Evolutionary conservation across 179 eudicot species (phyloP).

Genomic region (Heliamphora ciliata): DNA sequence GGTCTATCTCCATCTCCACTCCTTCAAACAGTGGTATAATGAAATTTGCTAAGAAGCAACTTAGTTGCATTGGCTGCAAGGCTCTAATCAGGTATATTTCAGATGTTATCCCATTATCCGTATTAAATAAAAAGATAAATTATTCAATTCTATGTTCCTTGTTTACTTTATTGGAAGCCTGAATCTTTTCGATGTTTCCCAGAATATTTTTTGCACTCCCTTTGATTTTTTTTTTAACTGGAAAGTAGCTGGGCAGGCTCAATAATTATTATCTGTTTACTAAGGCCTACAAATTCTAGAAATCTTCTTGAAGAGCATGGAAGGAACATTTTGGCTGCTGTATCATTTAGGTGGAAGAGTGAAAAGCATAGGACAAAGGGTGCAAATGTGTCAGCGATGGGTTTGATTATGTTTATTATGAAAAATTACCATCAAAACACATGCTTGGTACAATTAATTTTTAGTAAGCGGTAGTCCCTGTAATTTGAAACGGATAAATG

Average conservation of each 20-base stretch:
- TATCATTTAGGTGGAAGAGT: neutral
- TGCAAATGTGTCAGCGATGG: neutral
- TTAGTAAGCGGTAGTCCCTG: neutral
- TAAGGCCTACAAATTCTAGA: neutral
- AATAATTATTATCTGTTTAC: neutral
- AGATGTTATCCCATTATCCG: neutral
- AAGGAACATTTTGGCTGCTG: neutral
- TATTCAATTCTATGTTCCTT: neutral
- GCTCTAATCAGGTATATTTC: constrained; percentile 62
- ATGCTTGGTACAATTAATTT: neutral
- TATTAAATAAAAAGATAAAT: neutral
- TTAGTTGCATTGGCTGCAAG: constrained; percentile 94
- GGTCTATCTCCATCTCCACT: constrained; percentile 90
- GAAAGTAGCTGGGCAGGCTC: neutral
- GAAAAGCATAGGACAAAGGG: neutral
- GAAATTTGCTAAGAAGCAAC: constrained; percentile 94
- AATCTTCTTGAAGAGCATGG: neutral
- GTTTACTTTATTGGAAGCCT: neutral
- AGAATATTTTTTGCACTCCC: neutral
- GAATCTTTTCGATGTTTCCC: neutral
- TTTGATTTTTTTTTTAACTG: neutral
- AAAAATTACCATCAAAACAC: neutral
- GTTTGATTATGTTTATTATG: neutral
- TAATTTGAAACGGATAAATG: neutral
- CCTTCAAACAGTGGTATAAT: constrained; percentile 93